A percentile compares a stretch with the other conserved stretches of the same genome.
Conservation (phyloP, 768 basidiomycete genomes). For the Leccinum variicolor region DNA sequence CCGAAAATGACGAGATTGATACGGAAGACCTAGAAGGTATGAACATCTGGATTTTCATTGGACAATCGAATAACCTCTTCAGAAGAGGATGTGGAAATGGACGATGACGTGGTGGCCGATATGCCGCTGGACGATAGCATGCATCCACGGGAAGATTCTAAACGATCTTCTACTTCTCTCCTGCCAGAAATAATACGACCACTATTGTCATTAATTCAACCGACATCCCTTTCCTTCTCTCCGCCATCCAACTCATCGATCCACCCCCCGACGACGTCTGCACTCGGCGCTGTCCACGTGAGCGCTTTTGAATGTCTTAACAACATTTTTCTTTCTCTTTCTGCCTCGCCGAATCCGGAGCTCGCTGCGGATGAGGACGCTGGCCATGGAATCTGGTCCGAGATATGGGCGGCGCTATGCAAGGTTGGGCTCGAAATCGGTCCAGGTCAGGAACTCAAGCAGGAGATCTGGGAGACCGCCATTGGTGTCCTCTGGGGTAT, state of each 20-base stretch:
- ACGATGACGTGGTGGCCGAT: conserved; percentile 6
- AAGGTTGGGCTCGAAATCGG: conserved; percentile 58
- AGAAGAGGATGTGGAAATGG: conserved; percentile 6
- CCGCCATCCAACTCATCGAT: conserved; percentile 64
- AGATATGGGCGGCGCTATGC: conserved; percentile 60
- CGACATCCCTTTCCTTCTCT: conserved; percentile 80
- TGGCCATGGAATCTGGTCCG: conserved; percentile 59
- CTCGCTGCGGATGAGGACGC: conserved; percentile 44
- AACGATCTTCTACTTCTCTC: conserved; percentile 31
- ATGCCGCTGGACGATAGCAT: conserved; percentile 10
- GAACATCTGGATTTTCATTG: not conserved
- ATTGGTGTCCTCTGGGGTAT: conserved; percentile 87
- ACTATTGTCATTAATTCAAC: conserved; percentile 64
- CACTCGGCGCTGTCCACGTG: conserved; percentile 77
- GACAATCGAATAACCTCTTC: conserved; percentile 1
- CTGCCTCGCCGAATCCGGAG: conserved; percentile 42
- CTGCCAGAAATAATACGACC: conserved; percentile 66
- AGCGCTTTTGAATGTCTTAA: conserved; percentile 87
- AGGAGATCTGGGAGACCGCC: conserved; percentile 75
- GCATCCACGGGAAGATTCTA: conserved; percentile 18
- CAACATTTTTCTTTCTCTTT: conserved; percentile 79
- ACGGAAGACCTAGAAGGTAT: not conserved
- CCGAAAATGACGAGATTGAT: not conserved
- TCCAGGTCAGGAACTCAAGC: conserved; percentile 63
- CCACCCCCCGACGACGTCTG: conserved; percentile 88